Conservation (phyloP, 208 protist genomes). For the Leishmania turanica region DNA sequence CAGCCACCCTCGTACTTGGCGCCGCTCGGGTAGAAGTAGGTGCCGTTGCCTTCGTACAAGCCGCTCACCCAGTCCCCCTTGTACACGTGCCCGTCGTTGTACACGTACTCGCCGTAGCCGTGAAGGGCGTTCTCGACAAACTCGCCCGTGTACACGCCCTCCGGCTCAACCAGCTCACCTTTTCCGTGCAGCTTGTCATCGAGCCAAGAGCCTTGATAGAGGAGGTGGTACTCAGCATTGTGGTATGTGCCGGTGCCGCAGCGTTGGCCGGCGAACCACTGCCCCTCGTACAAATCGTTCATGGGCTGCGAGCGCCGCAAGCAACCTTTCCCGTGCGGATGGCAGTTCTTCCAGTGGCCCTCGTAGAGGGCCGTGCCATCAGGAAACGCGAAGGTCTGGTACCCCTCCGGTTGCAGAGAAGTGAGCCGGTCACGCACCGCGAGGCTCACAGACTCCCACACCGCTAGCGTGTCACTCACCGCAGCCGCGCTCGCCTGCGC, state of each 20-base stretch:
- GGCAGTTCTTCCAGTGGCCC: slow-evolving; percentile 88
- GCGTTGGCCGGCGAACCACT: slow-evolving; percentile 85
- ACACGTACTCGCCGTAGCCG: slow-evolving; percentile 90
- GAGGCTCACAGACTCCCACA: slow-evolving; percentile 52
- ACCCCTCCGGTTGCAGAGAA: slow-evolving; percentile 65
- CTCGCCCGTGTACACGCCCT: slow-evolving; percentile 78
- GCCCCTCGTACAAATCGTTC: slow-evolving; percentile 87
- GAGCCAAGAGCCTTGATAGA: slow-evolving; percentile 87
- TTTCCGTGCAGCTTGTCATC: slow-evolving; percentile 83
- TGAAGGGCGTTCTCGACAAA: slow-evolving; percentile 77
- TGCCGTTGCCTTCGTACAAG: slow-evolving; percentile 75
- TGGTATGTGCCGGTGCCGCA: slow-evolving; percentile 72
- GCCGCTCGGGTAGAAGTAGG: slow-evolving; percentile 71
- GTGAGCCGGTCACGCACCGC: slow-evolving; percentile 69
- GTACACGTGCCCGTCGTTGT: slow-evolving; percentile 90
- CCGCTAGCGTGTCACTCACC: slow-evolving; percentile 33
- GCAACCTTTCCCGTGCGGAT: slow-evolving; percentile 82
- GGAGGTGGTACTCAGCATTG: slow-evolving; percentile 50
- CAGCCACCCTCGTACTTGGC: slow-evolving; percentile 82
- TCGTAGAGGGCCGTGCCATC: slow-evolving; percentile 86
- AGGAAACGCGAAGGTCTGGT: slow-evolving; percentile 82
- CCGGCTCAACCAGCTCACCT: slow-evolving; percentile 82
- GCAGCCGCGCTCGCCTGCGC: slow-evolving; percentile 41
- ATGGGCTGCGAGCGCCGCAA: slow-evolving; percentile 45
- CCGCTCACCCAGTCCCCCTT: slow-evolving; percentile 85